A percentile compares a stretch with the other conserved stretches of the same genome.
phyloP scores from a whole-genome alignment of 2,329 filamentous ascomycete genomes.

The Xylaria sp. region DNA sequence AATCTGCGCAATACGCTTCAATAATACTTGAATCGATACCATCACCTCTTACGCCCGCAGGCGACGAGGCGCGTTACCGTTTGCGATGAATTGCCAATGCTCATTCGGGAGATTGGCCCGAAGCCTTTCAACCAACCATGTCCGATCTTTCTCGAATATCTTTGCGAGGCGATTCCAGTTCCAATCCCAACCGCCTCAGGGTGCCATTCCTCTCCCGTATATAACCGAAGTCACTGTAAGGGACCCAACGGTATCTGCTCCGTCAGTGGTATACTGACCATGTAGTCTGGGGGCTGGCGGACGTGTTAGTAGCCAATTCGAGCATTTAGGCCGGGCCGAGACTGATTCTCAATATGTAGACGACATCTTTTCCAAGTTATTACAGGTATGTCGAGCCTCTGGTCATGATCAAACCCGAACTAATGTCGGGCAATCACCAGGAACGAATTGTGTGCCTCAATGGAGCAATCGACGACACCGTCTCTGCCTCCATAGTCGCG shows the following conservation, averaged over 20 bases:
- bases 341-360: slow-evolving; percentile 54
- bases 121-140: slow-evolving; percentile 43
- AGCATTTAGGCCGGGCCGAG: slow-evolving; percentile 10
- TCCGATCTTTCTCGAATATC: slow-evolving; percentile 52
- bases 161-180: slow-evolving; percentile 44
- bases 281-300: slow-evolving; percentile 75
- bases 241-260: not conserved
- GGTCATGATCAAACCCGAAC: slow-evolving; percentile 26
- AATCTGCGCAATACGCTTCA: not conserved
- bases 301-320: slow-evolving; percentile 64
- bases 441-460: slow-evolving; percentile 96
- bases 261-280: slow-evolving; percentile 38
- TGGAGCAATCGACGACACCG: slow-evolving; percentile 85
- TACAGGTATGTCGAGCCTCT: slow-evolving; percentile 62
- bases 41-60: not conserved
- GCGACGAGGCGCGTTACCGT: not conserved
- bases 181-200: slow-evolving; percentile 42
- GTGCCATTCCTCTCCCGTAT: slow-evolving; percentile 61
- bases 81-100: slow-evolving; percentile 46
- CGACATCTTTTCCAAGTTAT: slow-evolving; percentile 81
- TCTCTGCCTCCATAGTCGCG: slow-evolving; percentile 92
- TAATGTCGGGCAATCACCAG: slow-evolving; percentile 46
- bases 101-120: slow-evolving; percentile 44
- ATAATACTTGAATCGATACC: not conserved
- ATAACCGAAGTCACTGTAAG: slow-evolving; percentile 61